These are phyloP conservation scores for Mycena capillaripes DNA, from an alignment of 768 basidiomycete genomes.

Conservation along the genomic window DNA sequence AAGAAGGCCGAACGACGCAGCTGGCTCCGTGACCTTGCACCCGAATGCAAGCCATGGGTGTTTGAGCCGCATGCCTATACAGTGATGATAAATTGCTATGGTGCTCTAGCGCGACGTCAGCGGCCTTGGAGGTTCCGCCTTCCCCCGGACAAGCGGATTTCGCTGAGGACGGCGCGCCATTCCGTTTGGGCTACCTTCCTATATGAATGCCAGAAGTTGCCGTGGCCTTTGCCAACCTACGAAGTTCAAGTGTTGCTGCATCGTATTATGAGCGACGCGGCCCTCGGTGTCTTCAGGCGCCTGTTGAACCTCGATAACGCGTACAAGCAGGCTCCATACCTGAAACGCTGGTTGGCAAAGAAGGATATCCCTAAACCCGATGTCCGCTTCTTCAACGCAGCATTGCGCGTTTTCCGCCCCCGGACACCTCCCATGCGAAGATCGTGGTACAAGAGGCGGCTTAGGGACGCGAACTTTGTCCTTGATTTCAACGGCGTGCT, in stretches of 20 bases:
- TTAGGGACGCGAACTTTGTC: constrained; percentile 42
- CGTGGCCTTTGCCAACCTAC: neutral
- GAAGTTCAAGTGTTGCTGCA: constrained; percentile 43
- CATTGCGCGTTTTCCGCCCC: constrained; percentile 36
- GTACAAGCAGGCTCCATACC: constrained; percentile 20
- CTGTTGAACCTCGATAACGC: constrained; percentile 27
- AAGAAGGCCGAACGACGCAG: constrained; percentile 71
- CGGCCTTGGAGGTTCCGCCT: constrained; percentile 25
- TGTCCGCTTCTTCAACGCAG: constrained; percentile 77
- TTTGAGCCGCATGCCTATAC: constrained; percentile 80
- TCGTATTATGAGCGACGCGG: constrained; percentile 52
- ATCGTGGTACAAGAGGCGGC: constrained; percentile 47
- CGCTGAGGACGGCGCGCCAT: constrained; percentile 37
- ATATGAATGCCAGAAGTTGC: constrained; percentile 43
- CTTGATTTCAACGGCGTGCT: constrained; percentile 45
- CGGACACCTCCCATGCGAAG: constrained; percentile 30
- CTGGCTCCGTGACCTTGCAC: constrained; percentile 49
- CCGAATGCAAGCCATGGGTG: constrained; percentile 66
- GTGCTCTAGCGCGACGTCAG: constrained; percentile 52
- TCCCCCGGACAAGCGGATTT: constrained; percentile 1
- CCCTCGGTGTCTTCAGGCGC: constrained; percentile 41
- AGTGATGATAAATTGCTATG: constrained; percentile 76
- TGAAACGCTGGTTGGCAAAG: constrained; percentile 26
- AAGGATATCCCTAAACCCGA: constrained; percentile 63
- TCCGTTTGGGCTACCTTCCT: constrained; percentile 50